phyloP scores from a whole-genome alignment of 140 eudicot species.

The Erigeron philadelphicus region DNA sequence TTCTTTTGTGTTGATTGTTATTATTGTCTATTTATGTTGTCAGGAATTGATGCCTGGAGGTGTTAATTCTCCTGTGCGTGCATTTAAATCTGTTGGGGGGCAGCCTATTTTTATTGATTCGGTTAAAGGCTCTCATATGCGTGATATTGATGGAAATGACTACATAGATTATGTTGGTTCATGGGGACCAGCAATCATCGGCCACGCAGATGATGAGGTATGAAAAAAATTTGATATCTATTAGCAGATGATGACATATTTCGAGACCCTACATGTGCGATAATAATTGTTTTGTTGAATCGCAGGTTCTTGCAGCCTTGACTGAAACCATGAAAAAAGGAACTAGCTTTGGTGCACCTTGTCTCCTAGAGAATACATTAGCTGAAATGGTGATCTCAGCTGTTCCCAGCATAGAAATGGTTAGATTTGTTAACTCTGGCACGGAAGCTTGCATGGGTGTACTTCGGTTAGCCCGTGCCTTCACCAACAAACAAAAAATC shows the following conservation, averaged over 20 bases:
- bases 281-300: too few relatives aligned
- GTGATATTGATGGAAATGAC: conserved; percentile 92
- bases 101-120: conserved; percentile 80
- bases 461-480: conserved; percentile 83
- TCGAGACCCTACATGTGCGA: neutral
- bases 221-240: neutral
- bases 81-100: conserved; percentile 96
- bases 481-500: conserved; percentile 39
- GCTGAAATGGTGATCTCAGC: conserved; percentile 84
- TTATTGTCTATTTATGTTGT: conserved; percentile 18
- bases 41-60: conserved; percentile 99
- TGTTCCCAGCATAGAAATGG: conserved; percentile 92
- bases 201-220: conserved; percentile 94
- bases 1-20: neutral
- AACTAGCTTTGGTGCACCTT: conserved; percentile 95
- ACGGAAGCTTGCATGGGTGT: conserved; percentile 98
- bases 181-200: conserved; percentile 96
- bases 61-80: conserved; percentile 93
- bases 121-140: conserved; percentile 89
- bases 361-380: conserved; percentile 70
- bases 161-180: conserved; percentile 95
- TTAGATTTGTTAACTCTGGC: conserved; percentile 83
- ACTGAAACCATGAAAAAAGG: conserved; percentile 95
- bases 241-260: neutral
- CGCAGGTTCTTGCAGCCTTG: conserved; percentile 80